Conservation (phyloP, 139 green algal genomes). For the Spirogloea muscicola region DNA sequence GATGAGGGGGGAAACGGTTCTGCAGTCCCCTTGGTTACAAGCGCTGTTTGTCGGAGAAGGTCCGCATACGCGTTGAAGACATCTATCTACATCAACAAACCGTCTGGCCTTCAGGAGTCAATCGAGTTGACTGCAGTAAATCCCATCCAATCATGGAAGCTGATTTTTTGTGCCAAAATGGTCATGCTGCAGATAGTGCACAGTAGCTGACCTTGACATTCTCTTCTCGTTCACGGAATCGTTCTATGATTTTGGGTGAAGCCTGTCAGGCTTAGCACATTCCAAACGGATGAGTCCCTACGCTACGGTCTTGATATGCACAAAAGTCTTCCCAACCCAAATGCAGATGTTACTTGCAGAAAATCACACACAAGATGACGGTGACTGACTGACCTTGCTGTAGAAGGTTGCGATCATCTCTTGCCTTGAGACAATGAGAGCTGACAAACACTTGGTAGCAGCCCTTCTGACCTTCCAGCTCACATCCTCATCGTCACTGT, state of each 20-base stretch:
- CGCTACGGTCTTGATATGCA: too few species aligned
- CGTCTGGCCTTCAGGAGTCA: background rate
- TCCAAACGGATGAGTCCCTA: background rate
- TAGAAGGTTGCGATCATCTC: constrained; percentile 61
- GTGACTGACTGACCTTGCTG: constrained; percentile 44
- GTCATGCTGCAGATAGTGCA: background rate
- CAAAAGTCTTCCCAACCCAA: too few species aligned
- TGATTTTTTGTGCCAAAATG: background rate
- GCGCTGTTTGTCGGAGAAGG: constrained; percentile 59
- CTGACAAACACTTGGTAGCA: constrained; percentile 63
- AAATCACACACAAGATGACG: too few species aligned
- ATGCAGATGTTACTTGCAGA: too few species aligned
- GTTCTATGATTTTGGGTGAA: constrained; percentile 56
- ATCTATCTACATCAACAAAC: constrained; percentile 45
- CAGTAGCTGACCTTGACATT: constrained; percentile 72
- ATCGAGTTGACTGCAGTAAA: background rate
- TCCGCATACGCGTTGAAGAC: constrained; percentile 63
- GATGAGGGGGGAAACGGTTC: background rate
- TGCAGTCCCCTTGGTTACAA: constrained; percentile 30
- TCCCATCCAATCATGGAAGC: background rate
- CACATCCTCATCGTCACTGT: constrained; percentile 90
- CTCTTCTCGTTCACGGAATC: constrained; percentile 90
- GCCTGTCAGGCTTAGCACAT: constrained; percentile 22
- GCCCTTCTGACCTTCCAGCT: constrained; percentile 89
- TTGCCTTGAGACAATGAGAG: constrained; percentile 62